Base-by-base conservation (phyloP, 208 protist species). In the Acanthamoeba sp. region DNA sequence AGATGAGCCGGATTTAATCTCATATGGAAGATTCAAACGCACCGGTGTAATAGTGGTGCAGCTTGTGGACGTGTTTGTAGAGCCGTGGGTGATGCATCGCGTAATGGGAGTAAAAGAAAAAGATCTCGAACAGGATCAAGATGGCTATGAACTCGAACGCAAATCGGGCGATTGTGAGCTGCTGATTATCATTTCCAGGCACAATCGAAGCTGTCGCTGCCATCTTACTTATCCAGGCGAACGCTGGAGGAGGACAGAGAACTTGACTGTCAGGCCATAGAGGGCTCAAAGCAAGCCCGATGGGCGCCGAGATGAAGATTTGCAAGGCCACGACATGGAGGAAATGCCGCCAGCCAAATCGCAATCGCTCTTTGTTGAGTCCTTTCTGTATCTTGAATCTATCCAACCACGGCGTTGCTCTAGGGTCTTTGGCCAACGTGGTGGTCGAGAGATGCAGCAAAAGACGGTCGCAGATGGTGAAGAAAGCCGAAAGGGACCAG, bases 41-140 rank as follows among this genome's bases (percentile, higher is more conserved):
- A 87, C 78, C 78, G 27, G 78, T 87, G 45, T 87, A 87, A n/a
- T 42, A 38, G 48, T 87, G 78, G 7, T 87, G 78, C 78, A 62
- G 7, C 48, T 87, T 87, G 29, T 87, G 78, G 34, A 87, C 36
- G 5, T 14, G 48, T 12, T 59, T 52, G 78, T 87, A 87, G 38
- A 87, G 9, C 27, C 18, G 3, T 3, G 22, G 27, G 29, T 40
- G 38, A 40, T 87, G 78, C 45, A 87, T 42, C 5, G 48, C 24
- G 45, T 20, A 32, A 24, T 87, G 78, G 22, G 78, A 87, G 48
- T 87, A 87, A n/a, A 36, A 87, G 78, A 87, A 87, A 45, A 59
- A 52, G 34, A 87, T 59, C 78, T 87, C 78, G 29, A 87, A 87
- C n/a, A 87, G 10, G 20, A 87, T 40, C 10, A 87, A 32, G 48